Base-by-base conservation (phyloP, 306 rosid species). In the Hippophae tibetana region DNA sequence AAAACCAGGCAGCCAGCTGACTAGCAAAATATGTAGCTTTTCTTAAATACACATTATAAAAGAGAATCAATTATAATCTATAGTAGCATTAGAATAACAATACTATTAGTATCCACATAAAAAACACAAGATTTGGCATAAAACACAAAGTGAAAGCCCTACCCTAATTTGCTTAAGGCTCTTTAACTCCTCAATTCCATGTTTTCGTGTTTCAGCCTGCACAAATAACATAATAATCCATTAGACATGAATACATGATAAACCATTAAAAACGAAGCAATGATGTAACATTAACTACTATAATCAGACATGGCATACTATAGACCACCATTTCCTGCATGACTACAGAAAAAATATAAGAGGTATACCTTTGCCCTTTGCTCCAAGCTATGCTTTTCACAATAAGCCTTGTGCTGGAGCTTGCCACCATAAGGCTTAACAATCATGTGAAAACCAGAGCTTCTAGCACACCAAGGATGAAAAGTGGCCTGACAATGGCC, bases 381-480 rank as follows among this genome's bases (percentile, higher is more conserved):
- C 74, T 88, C 99, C 49, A 75, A 64, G 62, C 99, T 85, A 68
- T 93, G 99, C 67, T 78, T 86, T 78, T 93, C 97, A 65, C 99
- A 93, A 69, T 88, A 93, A 64, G 95, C 95, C 75, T 81, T 93
- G 78, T 86, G 99, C 73, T 86, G 99, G 67, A 62, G 69, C 82
- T 84, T 93, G 71, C 95, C 94, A 67, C 86, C 73, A 12, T 68
- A 63, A 78, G 69, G 66, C 84, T 79, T 88, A 50, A 82, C 74
- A 64, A 63, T 82, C 87, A 88, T 81, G 81, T 69, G 86, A 52
- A 81, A 75, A 60, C 95, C 95, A 66, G 86, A 74, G 74, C 79
- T 88, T 84, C 99, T 93, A 58, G 90, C 90, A 81, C 99, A 93
- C 23, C 81, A 82, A 44, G 95, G 90, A 65, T 93, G 99, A 72